phyloP scores from a whole-genome alignment of 176 grass and related monocot genomes.

The Oryza glaberrima region DNA sequence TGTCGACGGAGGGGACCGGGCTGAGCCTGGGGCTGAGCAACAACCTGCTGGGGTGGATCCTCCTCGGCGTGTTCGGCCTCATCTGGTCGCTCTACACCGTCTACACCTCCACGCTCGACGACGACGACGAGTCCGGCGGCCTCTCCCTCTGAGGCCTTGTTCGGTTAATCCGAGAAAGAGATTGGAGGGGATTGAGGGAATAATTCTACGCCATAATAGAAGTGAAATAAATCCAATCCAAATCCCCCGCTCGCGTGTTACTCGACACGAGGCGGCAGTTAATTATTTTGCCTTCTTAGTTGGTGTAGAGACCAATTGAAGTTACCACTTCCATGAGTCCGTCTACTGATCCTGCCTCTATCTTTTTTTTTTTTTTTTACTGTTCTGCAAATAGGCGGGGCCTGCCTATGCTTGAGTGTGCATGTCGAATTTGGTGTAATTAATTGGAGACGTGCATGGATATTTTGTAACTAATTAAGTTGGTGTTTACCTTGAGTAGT shows the following conservation, averaged over 20 bases:
- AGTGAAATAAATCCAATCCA: too few species aligned
- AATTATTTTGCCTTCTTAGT: neutral
- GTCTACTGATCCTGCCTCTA: neutral
- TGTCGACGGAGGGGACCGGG: conserved; percentile 91
- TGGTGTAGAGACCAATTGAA: too few species aligned
- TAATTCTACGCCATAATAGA: too few species aligned
- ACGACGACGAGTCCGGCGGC: conserved; percentile 88
- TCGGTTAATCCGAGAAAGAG: too few species aligned
- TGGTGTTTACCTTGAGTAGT: neutral
- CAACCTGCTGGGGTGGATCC: conserved; percentile 90
- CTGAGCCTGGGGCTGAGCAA: conserved; percentile 89
- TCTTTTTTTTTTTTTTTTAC: too few species aligned
- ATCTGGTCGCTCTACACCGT: conserved; percentile 93
- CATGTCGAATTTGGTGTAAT: neutral
- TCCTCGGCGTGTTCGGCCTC: conserved; percentile 85
- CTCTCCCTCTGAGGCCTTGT: conserved; percentile 56
- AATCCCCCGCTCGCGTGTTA: neutral
- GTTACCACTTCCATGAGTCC: neutral
- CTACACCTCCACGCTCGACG: conserved; percentile 93
- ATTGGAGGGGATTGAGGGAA: too few species aligned
- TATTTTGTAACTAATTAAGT: neutral
- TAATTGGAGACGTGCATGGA: neutral
- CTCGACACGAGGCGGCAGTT: too few species aligned
- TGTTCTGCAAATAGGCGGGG: too few species aligned
- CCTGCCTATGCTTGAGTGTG: too few species aligned